phyloP scores from a whole-genome alignment of 331 rosid species.

The Rosa hybrid region DNA sequence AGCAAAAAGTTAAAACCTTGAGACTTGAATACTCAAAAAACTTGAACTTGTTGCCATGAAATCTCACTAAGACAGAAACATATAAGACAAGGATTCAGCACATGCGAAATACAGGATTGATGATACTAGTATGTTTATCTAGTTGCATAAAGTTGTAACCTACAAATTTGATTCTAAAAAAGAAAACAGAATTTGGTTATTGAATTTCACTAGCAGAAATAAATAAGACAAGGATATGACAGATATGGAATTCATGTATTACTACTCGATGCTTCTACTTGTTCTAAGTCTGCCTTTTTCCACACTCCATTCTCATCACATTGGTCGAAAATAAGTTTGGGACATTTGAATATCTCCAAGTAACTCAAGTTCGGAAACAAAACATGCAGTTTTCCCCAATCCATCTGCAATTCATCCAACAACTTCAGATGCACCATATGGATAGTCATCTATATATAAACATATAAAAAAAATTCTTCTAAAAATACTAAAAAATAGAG shows the following conservation, averaged over 20 bases:
- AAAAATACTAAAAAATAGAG: too few relatives aligned
- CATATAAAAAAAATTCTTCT: too few relatives aligned
- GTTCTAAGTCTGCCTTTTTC: not conserved
- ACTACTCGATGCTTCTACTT: not conserved
- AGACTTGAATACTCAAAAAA: too few relatives aligned
- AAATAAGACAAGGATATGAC: not conserved
- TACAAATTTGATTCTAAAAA: not conserved
- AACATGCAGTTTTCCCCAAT: not conserved
- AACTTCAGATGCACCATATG: not conserved
- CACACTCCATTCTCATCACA: slow-evolving; percentile 16
- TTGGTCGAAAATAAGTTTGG: not conserved
- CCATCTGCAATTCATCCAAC: not conserved
- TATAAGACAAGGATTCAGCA: too few relatives aligned
- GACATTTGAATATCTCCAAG: not conserved
- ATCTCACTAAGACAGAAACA: too few relatives aligned
- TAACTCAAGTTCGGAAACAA: not conserved
- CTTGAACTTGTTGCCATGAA: too few relatives aligned
- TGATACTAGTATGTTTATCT: not conserved
- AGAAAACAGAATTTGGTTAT: not conserved
- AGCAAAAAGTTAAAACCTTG: too few relatives aligned
- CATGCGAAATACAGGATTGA: not conserved
- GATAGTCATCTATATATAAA: not conserved
- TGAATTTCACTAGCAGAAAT: not conserved
- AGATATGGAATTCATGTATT: not conserved
- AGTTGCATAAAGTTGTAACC: too few relatives aligned